These are phyloP conservation scores for Thyridium curvatum DNA, from an alignment of 2,329 filamentous ascomycete genomes.

Conservation along the genomic window DNA sequence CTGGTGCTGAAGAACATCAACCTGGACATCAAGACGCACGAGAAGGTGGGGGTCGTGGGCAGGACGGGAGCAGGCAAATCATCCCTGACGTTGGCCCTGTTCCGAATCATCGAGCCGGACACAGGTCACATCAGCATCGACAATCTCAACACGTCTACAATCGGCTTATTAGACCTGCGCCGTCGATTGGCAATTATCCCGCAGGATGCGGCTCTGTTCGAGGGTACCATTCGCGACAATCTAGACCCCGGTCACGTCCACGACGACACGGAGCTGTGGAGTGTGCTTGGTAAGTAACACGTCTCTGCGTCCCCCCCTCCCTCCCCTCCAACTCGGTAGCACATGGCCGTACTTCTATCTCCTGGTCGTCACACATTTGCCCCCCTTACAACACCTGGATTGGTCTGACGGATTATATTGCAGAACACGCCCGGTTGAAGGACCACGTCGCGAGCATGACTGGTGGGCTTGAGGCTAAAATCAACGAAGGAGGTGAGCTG, in stretches of 20 bases:
- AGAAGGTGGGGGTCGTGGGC: conserved; percentile 97
- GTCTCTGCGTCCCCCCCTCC: background rate
- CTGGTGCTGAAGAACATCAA: conserved; percentile 90
- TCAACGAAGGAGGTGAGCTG: conserved; percentile 86
- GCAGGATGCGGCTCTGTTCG: conserved; percentile 91
- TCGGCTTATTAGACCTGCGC: conserved; percentile 83
- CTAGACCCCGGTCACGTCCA: conserved; percentile 91
- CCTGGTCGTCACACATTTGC: too few relatives aligned
- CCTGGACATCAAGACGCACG: conserved; percentile 86
- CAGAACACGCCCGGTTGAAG: conserved; percentile 88
- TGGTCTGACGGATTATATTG: background rate
- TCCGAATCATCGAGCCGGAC: conserved; percentile 88
- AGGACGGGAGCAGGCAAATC: conserved; percentile 95
- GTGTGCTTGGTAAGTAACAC: conserved; percentile 68
- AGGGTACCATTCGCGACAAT: conserved; percentile 72
- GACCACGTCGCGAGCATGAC: conserved; percentile 84
- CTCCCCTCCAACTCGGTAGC: too few relatives aligned
- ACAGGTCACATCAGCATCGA: conserved; percentile 86
- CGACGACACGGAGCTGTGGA: conserved; percentile 97
- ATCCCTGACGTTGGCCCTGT: conserved; percentile 84
- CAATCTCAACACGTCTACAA: conserved; percentile 78
- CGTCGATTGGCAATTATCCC: conserved; percentile 92
- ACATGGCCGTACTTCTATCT: background rate
- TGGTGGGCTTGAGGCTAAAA: conserved; percentile 80
- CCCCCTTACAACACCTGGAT: too few relatives aligned